phyloP scores from a whole-genome alignment of 2,329 filamentous ascomycete species.

The Xenoacremonium recifei region DNA sequence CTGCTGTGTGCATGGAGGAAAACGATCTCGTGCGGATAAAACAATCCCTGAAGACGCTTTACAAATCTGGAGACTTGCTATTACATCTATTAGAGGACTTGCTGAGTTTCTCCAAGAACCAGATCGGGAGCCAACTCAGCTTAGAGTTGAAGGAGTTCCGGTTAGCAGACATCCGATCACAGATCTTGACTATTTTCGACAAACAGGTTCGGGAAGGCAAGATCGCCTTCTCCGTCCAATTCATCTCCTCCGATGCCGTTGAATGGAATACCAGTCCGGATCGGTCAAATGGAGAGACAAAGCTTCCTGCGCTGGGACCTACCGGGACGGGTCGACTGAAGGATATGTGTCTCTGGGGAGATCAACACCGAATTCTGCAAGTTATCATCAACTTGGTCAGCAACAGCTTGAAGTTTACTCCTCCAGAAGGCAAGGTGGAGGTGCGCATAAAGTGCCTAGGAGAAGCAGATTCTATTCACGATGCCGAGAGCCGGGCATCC shows the following conservation, averaged over 20 bases:
- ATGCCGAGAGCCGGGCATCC: slow-evolving; percentile 50
- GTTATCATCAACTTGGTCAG: slow-evolving; percentile 93
- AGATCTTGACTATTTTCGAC: slow-evolving; percentile 83
- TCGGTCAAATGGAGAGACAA: slow-evolving; percentile 31
- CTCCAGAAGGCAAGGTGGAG: slow-evolving; percentile 69
- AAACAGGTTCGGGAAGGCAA: slow-evolving; percentile 80
- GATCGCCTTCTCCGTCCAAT: slow-evolving; percentile 72
- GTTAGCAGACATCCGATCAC: slow-evolving; percentile 78
- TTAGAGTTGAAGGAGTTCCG: slow-evolving; percentile 85
- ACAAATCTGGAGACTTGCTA: slow-evolving; percentile 70
- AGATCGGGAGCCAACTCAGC: slow-evolving; percentile 80
- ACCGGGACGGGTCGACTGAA: slow-evolving; percentile 66
- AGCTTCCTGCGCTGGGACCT: slow-evolving; percentile 60
- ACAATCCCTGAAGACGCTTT: slow-evolving; percentile 81
- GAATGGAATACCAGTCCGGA: slow-evolving; percentile 31
- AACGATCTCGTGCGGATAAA: slow-evolving; percentile 76
- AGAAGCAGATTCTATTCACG: slow-evolving; percentile 47
- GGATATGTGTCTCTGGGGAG: slow-evolving; percentile 89
- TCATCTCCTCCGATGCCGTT: slow-evolving; percentile 43
- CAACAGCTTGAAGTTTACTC: slow-evolving; percentile 91
- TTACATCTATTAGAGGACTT: slow-evolving; percentile 86
- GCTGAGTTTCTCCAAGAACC: slow-evolving; percentile 91
- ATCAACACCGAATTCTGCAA: slow-evolving; percentile 85
- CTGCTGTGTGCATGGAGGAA: slow-evolving; percentile 88
- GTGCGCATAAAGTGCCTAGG: slow-evolving; percentile 74